These are phyloP conservation scores for Penicillium paneum DNA, from an alignment of 2,329 filamentous ascomycete genomes.

Conservation along the genomic window DNA sequence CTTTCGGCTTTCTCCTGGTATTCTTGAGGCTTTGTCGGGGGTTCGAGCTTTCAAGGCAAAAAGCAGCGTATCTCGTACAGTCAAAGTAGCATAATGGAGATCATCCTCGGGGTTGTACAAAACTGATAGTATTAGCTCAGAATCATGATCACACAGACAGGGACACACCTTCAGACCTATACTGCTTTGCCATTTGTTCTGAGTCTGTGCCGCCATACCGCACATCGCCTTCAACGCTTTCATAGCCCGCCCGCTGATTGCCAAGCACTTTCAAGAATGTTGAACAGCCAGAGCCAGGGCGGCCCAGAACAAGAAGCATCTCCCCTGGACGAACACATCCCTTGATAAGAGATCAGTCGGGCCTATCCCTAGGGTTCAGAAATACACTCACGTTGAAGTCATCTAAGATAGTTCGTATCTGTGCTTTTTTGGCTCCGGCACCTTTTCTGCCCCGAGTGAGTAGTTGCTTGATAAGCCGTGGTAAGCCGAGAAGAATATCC, in stretches of 20 bases:
- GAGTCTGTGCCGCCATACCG: constrained; percentile 56
- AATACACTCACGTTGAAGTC: constrained; percentile 49
- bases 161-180: constrained; percentile 42
- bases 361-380: neutral
- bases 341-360: constrained; percentile 9
- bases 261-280: constrained; percentile 81
- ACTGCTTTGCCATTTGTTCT: constrained; percentile 50
- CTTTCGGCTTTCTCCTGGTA: constrained; percentile 59
- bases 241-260: constrained; percentile 62
- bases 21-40: constrained; percentile 58
- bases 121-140: constrained; percentile 41
- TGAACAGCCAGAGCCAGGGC: constrained; percentile 58
- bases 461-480: constrained; percentile 48
- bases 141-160: neutral
- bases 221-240: constrained; percentile 55
- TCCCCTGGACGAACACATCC: constrained; percentile 43
- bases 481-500: constrained; percentile 53
- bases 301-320: constrained; percentile 42
- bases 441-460: constrained; percentile 35
- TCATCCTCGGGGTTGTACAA: constrained; percentile 77
- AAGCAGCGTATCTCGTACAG: constrained; percentile 68
- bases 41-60: constrained; percentile 70
- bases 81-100: constrained; percentile 73
- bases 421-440: constrained; percentile 38
- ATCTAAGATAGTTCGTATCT: constrained; percentile 64